phyloP scores from a whole-genome alignment of 73 alveolate genomes.

The Blepharisma japonicum region DNA sequence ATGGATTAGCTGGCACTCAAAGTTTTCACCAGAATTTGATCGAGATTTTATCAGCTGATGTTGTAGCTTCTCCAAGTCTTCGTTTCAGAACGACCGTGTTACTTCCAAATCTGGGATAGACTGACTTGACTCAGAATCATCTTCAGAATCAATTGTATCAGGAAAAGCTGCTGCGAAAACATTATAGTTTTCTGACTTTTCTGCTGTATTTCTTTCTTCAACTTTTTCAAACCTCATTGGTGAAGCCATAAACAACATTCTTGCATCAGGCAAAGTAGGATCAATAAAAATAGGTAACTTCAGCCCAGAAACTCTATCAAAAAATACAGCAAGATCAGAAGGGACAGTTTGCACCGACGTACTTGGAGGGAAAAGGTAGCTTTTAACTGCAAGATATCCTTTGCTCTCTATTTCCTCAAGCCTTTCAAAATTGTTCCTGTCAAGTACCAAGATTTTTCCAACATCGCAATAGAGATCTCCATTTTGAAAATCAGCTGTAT shows the following conservation, averaged over 20 bases:
- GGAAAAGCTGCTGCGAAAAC: slow-evolving; percentile 25
- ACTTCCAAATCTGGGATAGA: too few species aligned
- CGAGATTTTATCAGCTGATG: too few species aligned
- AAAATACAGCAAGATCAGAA: background rate
- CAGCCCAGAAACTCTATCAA: background rate
- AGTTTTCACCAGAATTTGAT: too few species aligned
- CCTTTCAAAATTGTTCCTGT: background rate
- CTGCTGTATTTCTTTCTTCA: slow-evolving; percentile 13
- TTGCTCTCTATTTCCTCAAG: too few species aligned
- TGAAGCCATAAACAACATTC: slow-evolving; percentile 25
- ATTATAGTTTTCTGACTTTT: background rate
- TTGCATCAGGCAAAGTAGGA: slow-evolving; percentile 5
- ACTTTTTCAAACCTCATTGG: slow-evolving; percentile 17
- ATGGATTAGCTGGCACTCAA: too few species aligned
- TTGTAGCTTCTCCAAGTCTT: too few species aligned
- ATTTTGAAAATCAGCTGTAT: background rate
- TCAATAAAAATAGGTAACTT: slow-evolving; percentile 3
- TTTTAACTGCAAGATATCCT: background rate
- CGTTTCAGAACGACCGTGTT: too few species aligned
- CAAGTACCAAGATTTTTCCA: background rate
- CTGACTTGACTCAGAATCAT: background rate
- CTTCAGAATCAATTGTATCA: background rate
- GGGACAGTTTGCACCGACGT: too few species aligned
- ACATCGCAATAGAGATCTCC: background rate
- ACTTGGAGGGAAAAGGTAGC: slow-evolving; percentile 26